Evolutionary conservation across 202 grass and related monocot genomes (phyloP).

Genomic region (Digitaria exilis): DNA sequence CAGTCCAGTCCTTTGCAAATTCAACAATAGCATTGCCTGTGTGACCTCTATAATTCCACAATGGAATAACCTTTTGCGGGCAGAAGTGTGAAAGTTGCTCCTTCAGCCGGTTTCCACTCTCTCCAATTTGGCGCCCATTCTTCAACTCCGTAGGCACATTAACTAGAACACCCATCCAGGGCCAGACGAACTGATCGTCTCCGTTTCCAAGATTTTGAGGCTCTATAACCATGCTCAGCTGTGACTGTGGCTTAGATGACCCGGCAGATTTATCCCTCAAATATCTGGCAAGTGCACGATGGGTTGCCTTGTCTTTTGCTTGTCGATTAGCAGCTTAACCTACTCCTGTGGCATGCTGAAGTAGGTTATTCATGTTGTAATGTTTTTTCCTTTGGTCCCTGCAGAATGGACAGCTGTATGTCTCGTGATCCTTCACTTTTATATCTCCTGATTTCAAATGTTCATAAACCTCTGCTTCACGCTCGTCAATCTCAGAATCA

Average conservation of each 20-base stretch:
- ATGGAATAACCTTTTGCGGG: conserved; percentile 43
- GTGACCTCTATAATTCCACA: conserved; percentile 50
- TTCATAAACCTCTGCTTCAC: neutral
- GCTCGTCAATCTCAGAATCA: neutral
- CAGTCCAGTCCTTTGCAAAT: conserved; percentile 41
- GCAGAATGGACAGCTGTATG: neutral
- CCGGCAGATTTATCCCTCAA: neutral
- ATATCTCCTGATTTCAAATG: neutral
- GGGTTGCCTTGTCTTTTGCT: conserved; percentile 2
- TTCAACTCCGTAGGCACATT: conserved; percentile 57
- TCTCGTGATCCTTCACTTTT: neutral
- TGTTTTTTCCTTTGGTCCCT: neutral
- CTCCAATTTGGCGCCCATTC: conserved; percentile 29
- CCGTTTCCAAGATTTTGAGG: conserved; percentile 22
- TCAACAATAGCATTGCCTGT: conserved; percentile 48
- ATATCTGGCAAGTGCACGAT: neutral
- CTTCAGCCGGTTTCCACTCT: conserved; percentile 41
- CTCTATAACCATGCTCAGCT: neutral
- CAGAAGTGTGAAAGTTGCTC: conserved; percentile 38
- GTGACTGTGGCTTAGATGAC: conserved; percentile 15
- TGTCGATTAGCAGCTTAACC: neutral
- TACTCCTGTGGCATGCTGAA: neutral
- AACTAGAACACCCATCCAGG: conserved; percentile 67
- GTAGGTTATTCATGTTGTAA: neutral
- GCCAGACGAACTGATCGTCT: conserved; percentile 76